Evolutionary conservation across 192 early-diverging fungal species (phyloP), one percentile per base, ranked within the genome.

Genomic region (Helicostylum pulchrum): DNA sequence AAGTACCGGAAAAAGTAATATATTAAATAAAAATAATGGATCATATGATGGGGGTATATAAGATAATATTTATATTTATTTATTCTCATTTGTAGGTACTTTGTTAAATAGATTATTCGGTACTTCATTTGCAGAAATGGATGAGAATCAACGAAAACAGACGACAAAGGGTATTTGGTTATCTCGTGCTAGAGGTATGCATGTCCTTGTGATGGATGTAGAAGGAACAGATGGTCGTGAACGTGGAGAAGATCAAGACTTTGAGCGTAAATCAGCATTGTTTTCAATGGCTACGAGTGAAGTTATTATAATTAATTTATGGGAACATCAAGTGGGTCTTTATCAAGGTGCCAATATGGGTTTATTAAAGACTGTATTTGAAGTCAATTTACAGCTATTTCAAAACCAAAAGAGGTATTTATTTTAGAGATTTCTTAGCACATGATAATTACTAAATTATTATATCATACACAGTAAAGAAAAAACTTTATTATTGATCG

Each of bases 271-370:
- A 76, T 92, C 89, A 65, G 96, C 97, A 19, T 78, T 99, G 42
- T 99, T 99, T 73, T 96, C 96, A 11, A 82, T 99, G 67, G 95
- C 97, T 0, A 93, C 92, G 8, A 80, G 89, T 5, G 94, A 98
- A 74, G 96, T 98, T 32, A 82, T 99, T 49, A 88, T 99, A 46
- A 85, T 99, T 59, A 99, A 99, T 75, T 85, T 99, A 80, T 99
- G 96, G 93, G 97, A 99, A 69, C 89, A 95, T 72, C 89, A 89
- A 72, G 95, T 99, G 26, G 97, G 96, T 32, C 80, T 99, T 32
- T 99, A 99, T 81, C 92, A 98, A 71, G 95, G 97, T 21, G 97
- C 97, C 36, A 99, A 99, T 69, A 94, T 99, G 94, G 94, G 94
- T 17, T 78, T 99, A 44, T 79, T 99, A 17, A 98, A 97, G 78